Evolutionary conservation across 495 filamentous ascomycete genomes (phyloP).

Genomic region (Neurospora sp.): DNA sequence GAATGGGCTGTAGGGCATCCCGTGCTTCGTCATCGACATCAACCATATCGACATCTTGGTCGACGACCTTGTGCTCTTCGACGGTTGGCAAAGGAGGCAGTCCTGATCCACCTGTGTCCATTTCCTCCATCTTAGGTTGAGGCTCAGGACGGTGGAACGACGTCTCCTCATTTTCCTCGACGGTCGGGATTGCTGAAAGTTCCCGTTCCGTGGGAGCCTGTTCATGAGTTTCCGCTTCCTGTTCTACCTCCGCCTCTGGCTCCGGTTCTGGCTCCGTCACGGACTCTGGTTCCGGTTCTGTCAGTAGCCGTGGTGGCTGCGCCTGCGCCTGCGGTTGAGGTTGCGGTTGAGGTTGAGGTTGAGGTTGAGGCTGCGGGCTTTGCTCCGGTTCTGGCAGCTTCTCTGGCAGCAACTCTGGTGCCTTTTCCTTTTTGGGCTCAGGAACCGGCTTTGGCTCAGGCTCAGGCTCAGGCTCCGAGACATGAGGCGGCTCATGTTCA

Average conservation of each 20-base stretch:
- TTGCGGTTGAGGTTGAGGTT: neutral
- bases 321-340: neutral
- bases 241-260: neutral
- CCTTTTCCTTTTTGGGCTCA: neutral
- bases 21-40: slow-evolving; percentile 26
- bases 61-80: slow-evolving; percentile 13
- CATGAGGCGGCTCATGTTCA: neutral
- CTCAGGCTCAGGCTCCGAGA: neutral
- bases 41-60: slow-evolving; percentile 32
- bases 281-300: neutral
- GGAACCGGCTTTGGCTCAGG: neutral
- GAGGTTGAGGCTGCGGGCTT: neutral
- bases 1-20: slow-evolving; percentile 33
- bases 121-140: slow-evolving; percentile 30
- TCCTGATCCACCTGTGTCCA: slow-evolving; percentile 25
- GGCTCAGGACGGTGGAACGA: slow-evolving; percentile 11
- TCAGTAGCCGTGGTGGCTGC: neutral
- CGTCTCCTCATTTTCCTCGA: slow-evolving; percentile 19
- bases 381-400: neutral
- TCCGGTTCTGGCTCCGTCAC: neutral
- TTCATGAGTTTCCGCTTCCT: slow-evolving; percentile 4
- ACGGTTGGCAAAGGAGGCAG: slow-evolving; percentile 18
- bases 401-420: neutral
- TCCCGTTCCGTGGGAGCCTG: slow-evolving; percentile 13
- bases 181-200: slow-evolving; percentile 14